Evolutionary conservation across 495 filamentous ascomycete genomes (phyloP), one percentile per base, ranked within the genome.

Genomic region (Sabuloglossum arenarium): DNA sequence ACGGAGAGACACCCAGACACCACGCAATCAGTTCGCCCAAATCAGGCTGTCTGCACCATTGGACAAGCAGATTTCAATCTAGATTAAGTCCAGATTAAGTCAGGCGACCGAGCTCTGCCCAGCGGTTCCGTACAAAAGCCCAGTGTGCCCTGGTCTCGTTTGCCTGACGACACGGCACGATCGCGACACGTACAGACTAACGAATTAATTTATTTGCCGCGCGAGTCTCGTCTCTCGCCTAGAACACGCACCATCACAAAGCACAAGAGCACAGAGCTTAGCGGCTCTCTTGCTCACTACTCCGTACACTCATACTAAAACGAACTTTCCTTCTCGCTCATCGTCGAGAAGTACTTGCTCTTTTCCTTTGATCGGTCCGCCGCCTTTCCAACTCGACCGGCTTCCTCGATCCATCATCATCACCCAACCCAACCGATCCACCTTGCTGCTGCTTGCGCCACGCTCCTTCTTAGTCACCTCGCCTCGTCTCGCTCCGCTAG

Each of bases 171-270:
- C 47, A 51, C 23, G 47, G 47, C 24, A 28, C 47, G 47, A 51
- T 51, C 47, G 47, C 47, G 47, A 51, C 47, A 51, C 47, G 47
- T 51, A 51, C 47, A 23, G 12, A n/a, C 25, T 51, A 51, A 51
- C 47, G 47, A 51, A 51, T 51, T 51, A 51, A 27, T 51, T 51
- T 51, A 51, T 51, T 51, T 51, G 47, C 47, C 47, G 47, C 47
- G 47, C 47, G 47, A 51, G 47, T 51, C 47, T 51, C 45, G 45
- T 47, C 45, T 47, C 45, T 47, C 47, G 47, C 47, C 47, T 51
- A 43, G 16, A 43, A 43, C 39, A 51, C 47, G 45, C 45, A 24
- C n/a, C 24, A 30, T 30, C 47, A 27, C 47, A 51, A 30, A 30
- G 24, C 47, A 51, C 8, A n/a, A n/a, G n/a, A n/a, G n/a, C n/a